phyloP scores from a whole-genome alignment of 352 stramenopile genomes.

The Halophytophthora batemanensis region DNA sequence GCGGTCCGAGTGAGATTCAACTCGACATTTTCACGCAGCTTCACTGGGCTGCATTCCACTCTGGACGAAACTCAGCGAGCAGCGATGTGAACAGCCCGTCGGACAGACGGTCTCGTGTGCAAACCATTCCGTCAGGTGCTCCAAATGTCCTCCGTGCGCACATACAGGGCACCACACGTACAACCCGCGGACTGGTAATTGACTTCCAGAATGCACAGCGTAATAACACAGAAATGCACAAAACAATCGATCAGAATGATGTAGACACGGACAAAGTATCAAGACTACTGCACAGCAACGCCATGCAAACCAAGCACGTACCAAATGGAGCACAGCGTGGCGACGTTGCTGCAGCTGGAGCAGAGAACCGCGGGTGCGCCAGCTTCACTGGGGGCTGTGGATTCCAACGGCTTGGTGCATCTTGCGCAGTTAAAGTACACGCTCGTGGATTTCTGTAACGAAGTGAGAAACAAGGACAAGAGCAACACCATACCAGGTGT shows the following conservation, averaged over 20 bases:
- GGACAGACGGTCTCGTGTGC: constrained; percentile 60
- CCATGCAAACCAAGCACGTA: constrained; percentile 20
- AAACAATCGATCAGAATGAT: constrained; percentile 4
- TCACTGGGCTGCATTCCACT: neutral
- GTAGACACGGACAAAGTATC: neutral
- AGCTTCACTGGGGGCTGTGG: constrained; percentile 27
- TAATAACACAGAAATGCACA: constrained; percentile 6
- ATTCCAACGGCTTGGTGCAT: constrained; percentile 73
- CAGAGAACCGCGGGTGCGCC: constrained; percentile 42
- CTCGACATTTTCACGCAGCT: neutral
- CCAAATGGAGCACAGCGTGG: constrained; percentile 86
- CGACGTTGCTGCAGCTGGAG: constrained; percentile 67
- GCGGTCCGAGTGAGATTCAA: neutral
- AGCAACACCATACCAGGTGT: constrained; percentile 2
- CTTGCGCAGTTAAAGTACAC: constrained; percentile 83
- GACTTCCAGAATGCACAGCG: constrained; percentile 27
- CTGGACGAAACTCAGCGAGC: constrained; percentile 43
- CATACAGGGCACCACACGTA: constrained; percentile 93
- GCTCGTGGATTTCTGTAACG: constrained; percentile 77
- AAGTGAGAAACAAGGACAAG: constrained; percentile 9
- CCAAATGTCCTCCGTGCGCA: constrained; percentile 84
- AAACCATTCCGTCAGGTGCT: constrained; percentile 86
- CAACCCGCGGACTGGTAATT: constrained; percentile 82
- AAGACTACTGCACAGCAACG: too few species aligned
- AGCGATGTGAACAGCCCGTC: constrained; percentile 72